Evolutionary conservation across 2,329 filamentous ascomycete genomes (phyloP).

Genomic region (Talaromyces sp.): DNA sequence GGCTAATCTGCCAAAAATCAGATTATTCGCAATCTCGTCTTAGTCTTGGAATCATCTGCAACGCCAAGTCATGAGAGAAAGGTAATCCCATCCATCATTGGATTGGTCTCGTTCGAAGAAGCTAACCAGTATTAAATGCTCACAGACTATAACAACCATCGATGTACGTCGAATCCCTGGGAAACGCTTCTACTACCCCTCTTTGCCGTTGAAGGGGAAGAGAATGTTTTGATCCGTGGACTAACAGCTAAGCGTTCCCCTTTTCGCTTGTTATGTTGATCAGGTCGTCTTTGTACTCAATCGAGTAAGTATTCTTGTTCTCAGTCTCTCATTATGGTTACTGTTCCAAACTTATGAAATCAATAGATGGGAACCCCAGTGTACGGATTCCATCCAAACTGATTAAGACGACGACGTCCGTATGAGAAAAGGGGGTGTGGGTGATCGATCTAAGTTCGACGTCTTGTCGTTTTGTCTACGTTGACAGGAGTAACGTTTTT

Average conservation of each 20-base stretch:
- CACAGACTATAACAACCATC: slow-evolving; percentile 17
- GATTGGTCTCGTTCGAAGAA: no score
- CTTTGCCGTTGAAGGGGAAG: background rate
- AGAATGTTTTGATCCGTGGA: background rate
- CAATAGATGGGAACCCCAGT: slow-evolving; percentile 10
- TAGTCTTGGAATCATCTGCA: slow-evolving; percentile 19
- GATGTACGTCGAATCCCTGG: slow-evolving; percentile 16
- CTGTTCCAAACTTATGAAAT: background rate
- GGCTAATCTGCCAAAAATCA: slow-evolving; percentile 7
- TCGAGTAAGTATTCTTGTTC: slow-evolving; percentile 1
- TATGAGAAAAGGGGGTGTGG: background rate
- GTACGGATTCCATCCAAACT: background rate
- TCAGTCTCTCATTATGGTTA: background rate
- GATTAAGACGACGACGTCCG: background rate
- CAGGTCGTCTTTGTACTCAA: slow-evolving; percentile 15
- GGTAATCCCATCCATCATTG: background rate
- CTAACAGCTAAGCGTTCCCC: background rate
- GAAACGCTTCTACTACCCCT: background rate
- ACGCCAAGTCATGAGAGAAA: slow-evolving; percentile 16
- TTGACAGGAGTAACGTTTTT: no score
- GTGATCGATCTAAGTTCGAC: background rate
- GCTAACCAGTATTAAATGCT: background rate
- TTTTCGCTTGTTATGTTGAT: background rate
- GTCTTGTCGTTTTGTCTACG: background rate
- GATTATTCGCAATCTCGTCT: slow-evolving; percentile 24